Percentiles rank a stretch among this genome's conserved stretches.
These are phyloP conservation scores for Spathaspora girioi DNA, from an alignment of 805 yeast genomes.

Conservation along the genomic window DNA sequence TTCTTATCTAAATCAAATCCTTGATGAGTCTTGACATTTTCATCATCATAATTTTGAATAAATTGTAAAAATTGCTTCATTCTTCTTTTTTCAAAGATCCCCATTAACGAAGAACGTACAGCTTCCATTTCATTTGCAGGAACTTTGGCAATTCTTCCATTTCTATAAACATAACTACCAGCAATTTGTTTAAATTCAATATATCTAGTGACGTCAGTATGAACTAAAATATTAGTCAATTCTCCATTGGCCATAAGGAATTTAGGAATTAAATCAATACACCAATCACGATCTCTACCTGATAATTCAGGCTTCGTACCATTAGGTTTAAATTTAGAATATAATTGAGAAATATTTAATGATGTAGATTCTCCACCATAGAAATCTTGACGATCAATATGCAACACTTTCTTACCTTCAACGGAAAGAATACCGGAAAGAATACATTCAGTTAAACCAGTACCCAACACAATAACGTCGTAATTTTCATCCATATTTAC, in stretches of 20 bases:
- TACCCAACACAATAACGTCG: constrained; percentile 94
- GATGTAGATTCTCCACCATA: constrained; percentile 95
- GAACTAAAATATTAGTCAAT: constrained; percentile 89
- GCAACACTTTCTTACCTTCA: constrained; percentile 97
- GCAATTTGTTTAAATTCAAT: constrained; percentile 94
- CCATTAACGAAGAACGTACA: constrained; percentile 86
- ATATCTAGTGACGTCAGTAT: constrained; percentile 93
- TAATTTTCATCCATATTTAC: constrained; percentile 85
- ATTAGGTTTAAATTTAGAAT: constrained; percentile 79
- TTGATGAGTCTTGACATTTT: constrained; percentile 75
- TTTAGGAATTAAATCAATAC: constrained; percentile 94
- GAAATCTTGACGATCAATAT: constrained; percentile 93
- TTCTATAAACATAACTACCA: constrained; percentile 92
- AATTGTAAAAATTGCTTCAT: constrained; percentile 90
- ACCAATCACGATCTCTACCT: constrained; percentile 97
- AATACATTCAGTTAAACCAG: constrained; percentile 95
- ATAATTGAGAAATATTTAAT: constrained; percentile 63
- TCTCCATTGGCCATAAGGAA: constrained; percentile 98
- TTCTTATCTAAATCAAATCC: constrained; percentile 80
- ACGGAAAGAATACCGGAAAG: constrained; percentile 90
- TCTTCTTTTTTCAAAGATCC: constrained; percentile 91
- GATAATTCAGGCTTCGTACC: constrained; percentile 65
- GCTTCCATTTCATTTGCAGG: constrained; percentile 94
- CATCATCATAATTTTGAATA: constrained; percentile 77
- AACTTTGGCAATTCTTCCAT: constrained; percentile 89